Base-by-base conservation (phyloP, 805 yeast genomes). In the Wickerhamiella hasegawae region DNA sequence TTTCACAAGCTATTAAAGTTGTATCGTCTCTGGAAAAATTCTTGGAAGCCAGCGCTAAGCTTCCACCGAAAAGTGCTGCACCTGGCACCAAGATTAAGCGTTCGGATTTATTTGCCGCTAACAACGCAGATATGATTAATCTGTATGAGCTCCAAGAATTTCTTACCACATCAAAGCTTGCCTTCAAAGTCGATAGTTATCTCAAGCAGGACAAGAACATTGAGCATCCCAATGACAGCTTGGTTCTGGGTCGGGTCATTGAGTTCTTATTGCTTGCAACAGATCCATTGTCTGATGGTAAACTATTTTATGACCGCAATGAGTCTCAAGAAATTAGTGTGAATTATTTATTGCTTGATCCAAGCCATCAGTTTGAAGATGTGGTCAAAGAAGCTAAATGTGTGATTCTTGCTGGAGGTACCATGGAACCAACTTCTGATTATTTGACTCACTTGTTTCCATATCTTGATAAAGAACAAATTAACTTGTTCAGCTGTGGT, bases 381-480 rank as follows among this genome's bases (percentile, higher is more conserved):
- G 62, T 87, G 3, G 70, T 81, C 0, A 71, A 71, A 3, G 67
- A 71, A 11, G 64, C 83, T 0, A 65, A 65, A 43, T 76, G 85
- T 52, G 77, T 85, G 0, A 60, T 87, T 2, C 52, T 85, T 3
- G 90, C 94, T 2, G 97, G 97, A 24, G 97, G 97, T 11, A 85
- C 97, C 0, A 82, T 84, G 94, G 87, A 80, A 49, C 96, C 96
- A 0, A 62, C 74, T 23, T 49, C 62, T n/a, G 94, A 85, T 43
- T 79, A 74, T 50, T 55, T 66, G 4, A 60, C 70, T n/a, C 69
- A 65, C 42, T 55, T 84, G 25, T 71, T 81, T 33, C 92, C 93
- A 0, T 65, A 69, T 29, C 37, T 77, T 2, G 42, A 55, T 0
- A 36, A 47, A 0, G 48, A 53, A 0, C 44, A 65, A 29, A 63